Evolutionary conservation across 164 flowering plant species (phyloP).

Genomic region (Liriodendron chinense): DNA sequence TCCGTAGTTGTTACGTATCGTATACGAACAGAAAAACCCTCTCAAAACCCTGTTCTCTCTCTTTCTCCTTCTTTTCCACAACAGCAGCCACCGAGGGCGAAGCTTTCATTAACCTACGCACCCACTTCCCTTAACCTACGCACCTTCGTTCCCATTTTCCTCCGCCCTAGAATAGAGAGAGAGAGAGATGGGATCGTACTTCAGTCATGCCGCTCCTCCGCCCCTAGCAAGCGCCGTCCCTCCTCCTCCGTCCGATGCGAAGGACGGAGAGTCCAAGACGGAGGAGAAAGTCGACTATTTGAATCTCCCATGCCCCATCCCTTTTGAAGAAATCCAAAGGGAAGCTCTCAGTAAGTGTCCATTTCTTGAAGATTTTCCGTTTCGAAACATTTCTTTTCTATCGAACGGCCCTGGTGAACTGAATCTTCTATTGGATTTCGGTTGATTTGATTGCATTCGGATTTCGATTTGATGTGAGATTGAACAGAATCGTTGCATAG

Average conservation of each 20-base stretch:
- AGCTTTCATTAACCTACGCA: background rate
- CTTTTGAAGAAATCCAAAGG: conserved; percentile 87
- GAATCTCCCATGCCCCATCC: conserved; percentile 81
- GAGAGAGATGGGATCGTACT: conserved; percentile 9
- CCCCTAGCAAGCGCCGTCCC: background rate
- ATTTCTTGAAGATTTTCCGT: background rate
- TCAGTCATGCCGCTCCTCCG: conserved; percentile 11
- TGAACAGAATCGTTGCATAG: no score
- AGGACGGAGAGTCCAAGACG: conserved; percentile 2
- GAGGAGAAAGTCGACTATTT: conserved; percentile 46
- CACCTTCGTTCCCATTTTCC: background rate
- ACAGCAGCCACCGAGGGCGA: background rate
- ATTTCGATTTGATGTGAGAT: no score
- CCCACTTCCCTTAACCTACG: background rate
- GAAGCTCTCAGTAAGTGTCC: conserved; percentile 74
- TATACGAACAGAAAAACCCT: background rate
- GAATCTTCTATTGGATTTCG: no score
- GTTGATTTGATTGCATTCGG: no score
- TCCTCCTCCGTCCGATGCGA: background rate
- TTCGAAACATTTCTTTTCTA: background rate
- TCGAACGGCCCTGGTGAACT: no score
- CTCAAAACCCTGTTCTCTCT: background rate
- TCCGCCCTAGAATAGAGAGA: no score
- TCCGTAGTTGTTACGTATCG: no score
- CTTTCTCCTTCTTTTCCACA: background rate